phyloP scores from a whole-genome alignment of 768 basidiomycete genomes.

The Leccinum disarticulatum region DNA sequence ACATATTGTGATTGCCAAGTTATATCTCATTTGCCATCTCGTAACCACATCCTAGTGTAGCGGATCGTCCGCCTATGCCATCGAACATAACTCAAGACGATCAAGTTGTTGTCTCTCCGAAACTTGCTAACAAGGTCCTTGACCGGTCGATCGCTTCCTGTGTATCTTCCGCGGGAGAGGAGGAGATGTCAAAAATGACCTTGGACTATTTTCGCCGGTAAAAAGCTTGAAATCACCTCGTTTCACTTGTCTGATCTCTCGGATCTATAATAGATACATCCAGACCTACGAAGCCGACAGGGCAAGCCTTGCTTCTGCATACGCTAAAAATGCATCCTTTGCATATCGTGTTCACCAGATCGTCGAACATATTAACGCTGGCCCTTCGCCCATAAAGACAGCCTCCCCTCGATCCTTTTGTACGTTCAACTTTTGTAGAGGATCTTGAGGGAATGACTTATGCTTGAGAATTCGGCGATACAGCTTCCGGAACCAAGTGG shows the following conservation, averaged over 20 bases:
- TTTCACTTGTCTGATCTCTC: slow-evolving; percentile 4
- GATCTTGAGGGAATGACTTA: slow-evolving; percentile 1
- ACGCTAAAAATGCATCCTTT: slow-evolving; percentile 31
- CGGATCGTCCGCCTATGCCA: background rate
- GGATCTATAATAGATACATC: slow-evolving; percentile 24
- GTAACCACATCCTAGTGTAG: background rate
- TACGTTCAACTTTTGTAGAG: slow-evolving; percentile 12
- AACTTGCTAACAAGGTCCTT: background rate
- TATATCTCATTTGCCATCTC: background rate
- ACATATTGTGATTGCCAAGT: background rate
- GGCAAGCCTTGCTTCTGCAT: slow-evolving; percentile 33
- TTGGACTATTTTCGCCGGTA: slow-evolving; percentile 31
- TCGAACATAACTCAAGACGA: background rate
- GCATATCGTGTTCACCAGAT: slow-evolving; percentile 26
- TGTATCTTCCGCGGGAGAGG: slow-evolving; percentile 17
- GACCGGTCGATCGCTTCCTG: background rate
- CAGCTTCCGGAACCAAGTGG: slow-evolving; percentile 21
- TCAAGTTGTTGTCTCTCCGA: background rate
- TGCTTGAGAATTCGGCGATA: background rate
- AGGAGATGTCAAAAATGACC: slow-evolving; percentile 30
- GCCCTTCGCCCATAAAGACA: background rate
- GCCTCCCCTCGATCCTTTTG: slow-evolving; percentile 12
- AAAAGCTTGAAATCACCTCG: slow-evolving; percentile 5
- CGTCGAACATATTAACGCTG: background rate
- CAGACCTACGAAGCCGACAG: slow-evolving; percentile 34